Percentiles rank a stretch among this genome's conserved stretches.
Conservation (phyloP, 2,329 filamentous ascomycete genomes). For the Neopestalotiopsis sp. region DNA sequence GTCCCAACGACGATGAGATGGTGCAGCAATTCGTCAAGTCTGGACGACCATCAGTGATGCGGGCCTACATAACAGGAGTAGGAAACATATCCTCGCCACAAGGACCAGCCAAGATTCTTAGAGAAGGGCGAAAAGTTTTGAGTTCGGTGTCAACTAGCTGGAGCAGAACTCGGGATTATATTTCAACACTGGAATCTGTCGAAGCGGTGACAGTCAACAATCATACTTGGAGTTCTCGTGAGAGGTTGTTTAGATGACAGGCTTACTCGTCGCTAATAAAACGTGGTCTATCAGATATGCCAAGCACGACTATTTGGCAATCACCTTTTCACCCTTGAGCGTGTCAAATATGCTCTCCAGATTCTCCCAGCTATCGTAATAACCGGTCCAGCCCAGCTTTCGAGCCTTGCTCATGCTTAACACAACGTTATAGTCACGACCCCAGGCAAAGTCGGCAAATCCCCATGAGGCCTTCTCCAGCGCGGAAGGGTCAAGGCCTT, state of each 20-base stretch:
- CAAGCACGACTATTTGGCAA: neutral
- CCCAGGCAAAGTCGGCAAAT: neutral
- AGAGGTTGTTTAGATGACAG: too few relatives aligned
- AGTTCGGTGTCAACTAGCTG: neutral
- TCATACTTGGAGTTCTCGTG: neutral
- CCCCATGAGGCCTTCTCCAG: neutral
- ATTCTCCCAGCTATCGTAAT: neutral
- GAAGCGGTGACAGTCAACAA: neutral
- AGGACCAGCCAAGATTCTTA: neutral
- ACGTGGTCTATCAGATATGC: too few relatives aligned
- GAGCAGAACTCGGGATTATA: neutral
- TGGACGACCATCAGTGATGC: conserved; percentile 1
- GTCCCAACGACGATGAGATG: conserved; percentile 11
- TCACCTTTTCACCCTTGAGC: neutral
- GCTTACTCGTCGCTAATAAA: too few relatives aligned
- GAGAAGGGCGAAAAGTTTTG: neutral
- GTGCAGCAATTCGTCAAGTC: conserved; percentile 2
- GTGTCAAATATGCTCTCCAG: neutral
- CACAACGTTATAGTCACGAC: neutral
- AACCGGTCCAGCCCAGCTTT: neutral
- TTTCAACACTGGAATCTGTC: neutral
- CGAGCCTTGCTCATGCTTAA: neutral
- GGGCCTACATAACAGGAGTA: neutral
- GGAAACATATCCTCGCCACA: conserved; percentile 3
- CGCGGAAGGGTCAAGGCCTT: neutral